phyloP scores from a whole-genome alignment of 2,329 filamentous ascomycete genomes.

The Penicillium sp. region DNA sequence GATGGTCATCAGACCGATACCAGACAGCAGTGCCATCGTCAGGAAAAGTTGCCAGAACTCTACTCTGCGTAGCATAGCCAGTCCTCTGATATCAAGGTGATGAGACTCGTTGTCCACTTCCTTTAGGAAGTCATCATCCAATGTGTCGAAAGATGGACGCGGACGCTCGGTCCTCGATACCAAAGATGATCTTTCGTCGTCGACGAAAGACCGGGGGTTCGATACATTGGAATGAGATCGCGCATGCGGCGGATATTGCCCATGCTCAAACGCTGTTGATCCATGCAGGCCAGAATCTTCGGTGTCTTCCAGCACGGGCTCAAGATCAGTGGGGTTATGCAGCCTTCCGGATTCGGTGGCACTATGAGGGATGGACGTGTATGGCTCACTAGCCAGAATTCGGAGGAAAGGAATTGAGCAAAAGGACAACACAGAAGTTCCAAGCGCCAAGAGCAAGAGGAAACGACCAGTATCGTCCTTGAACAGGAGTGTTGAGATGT shows the following conservation, averaged over 20 bases:
- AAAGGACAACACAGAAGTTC: conserved; percentile 75
- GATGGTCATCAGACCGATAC: conserved; percentile 97
- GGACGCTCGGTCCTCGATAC: conserved; percentile 63
- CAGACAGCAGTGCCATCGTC: conserved; percentile 86
- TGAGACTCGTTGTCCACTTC: conserved; percentile 70
- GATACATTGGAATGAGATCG: conserved; percentile 35
- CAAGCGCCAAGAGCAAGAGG: conserved; percentile 74
- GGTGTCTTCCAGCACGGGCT: conserved; percentile 22
- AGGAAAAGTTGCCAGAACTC: conserved; percentile 92
- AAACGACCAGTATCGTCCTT: conserved; percentile 81
- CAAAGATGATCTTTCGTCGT: conserved; percentile 79
- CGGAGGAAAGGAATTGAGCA: conserved; percentile 82
- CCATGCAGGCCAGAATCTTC: conserved; percentile 42
- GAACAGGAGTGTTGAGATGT: conserved; percentile 73
- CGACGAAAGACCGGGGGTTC: conserved; percentile 31
- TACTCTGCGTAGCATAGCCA: conserved; percentile 67
- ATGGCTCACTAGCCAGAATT: conserved; percentile 59
- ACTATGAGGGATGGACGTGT: conserved; percentile 43
- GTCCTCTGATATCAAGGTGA: conserved; percentile 87
- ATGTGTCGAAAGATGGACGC: conserved; percentile 53
- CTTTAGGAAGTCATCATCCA: conserved; percentile 53
- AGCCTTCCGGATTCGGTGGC: conserved; percentile 34
- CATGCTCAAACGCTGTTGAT: conserved; percentile 32
- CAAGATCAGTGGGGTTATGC: conserved; percentile 33
- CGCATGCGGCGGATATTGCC: conserved; percentile 24